Evolutionary conservation across 257 asterid genomes (phyloP).

Genomic region (Plantago ovata): DNA sequence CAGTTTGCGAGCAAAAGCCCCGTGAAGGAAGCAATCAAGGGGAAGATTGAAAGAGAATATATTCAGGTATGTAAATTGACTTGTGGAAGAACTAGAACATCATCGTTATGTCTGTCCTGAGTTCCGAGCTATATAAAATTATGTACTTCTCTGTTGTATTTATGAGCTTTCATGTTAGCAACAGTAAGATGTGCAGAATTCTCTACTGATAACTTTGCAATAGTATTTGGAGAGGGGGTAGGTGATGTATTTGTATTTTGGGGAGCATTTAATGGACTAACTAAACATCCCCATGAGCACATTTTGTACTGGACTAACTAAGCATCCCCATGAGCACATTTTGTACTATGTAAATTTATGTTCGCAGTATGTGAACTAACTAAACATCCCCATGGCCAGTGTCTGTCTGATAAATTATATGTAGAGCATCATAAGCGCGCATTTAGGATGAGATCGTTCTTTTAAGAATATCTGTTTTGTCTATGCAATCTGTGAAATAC

Average conservation of each 20-base stretch:
- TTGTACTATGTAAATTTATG: neutral
- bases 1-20: neutral
- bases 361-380: neutral
- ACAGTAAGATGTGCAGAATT: conserved; percentile 4
- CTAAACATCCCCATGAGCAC: neutral
- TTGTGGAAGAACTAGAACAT: neutral
- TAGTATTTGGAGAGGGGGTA: neutral
- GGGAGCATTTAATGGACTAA: conserved; percentile 2
- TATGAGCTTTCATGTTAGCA: neutral
- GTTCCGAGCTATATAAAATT: conserved; percentile 14
- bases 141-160: neutral
- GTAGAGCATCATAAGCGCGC: no score
- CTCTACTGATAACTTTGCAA: neutral
- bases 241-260: conserved; percentile 10
- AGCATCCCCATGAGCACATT: neutral
- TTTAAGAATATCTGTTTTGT: no score
- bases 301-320: neutral
- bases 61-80: conserved; percentile 10
- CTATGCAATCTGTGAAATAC: no score
- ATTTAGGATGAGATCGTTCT: no score
- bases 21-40: conserved; percentile 12
- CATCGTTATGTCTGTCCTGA: conserved; percentile 3
- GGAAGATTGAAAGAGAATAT: neutral
- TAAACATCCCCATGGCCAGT: neutral
- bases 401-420: no score